Base-by-base conservation (phyloP, 164 flowering plant genomes). In the Berberis thunbergii region DNA sequence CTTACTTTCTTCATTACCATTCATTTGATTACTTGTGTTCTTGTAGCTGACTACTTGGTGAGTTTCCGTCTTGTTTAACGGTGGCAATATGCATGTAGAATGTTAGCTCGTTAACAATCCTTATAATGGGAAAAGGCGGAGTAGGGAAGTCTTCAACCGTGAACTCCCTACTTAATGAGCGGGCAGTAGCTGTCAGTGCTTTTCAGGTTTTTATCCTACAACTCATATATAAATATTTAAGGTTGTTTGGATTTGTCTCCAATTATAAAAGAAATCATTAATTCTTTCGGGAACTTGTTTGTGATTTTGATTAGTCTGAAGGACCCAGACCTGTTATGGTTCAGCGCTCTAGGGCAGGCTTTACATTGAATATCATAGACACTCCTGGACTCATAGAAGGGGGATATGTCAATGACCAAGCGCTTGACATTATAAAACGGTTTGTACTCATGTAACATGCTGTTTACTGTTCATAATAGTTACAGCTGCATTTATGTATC, bases 91-190 rank as follows among this genome's bases (percentile, higher is more conserved):
- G 9, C 7, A 54, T 68, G 70, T 70, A 94, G 99, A 76, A 88
- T 77, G 91, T 87, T 71, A 80, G 60, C 78, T 72, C 88, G 0
- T 74, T 94, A 84, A 91, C 97, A 12, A 83, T 94, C 46, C 90
- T 94, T 62, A 96, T 94, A 41, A 77, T 91, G 99, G 97, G 97
- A 54, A 94, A 94, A 81, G 93, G 99, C 45, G 99, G 99, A 50
- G 94, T 91, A 70, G 99, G 99, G 6, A 91, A 94, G 75, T 94
- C 99, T 40, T 94, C 97, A 1, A 91, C 96, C n/a, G 89, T 94
- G 43, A 94, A 94, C 70, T 94, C 99, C 8, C 77, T 94, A 12
- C 68, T 91, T 12, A 96, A 97, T n/a, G 99, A 94, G 69, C 86
- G 97, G 64, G 91, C 73, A 6, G 96, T 88, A 61, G 68, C 87